These are phyloP conservation scores for Secale cereale DNA, from an alignment of 176 grass and related monocot species.

Conservation along the genomic window DNA sequence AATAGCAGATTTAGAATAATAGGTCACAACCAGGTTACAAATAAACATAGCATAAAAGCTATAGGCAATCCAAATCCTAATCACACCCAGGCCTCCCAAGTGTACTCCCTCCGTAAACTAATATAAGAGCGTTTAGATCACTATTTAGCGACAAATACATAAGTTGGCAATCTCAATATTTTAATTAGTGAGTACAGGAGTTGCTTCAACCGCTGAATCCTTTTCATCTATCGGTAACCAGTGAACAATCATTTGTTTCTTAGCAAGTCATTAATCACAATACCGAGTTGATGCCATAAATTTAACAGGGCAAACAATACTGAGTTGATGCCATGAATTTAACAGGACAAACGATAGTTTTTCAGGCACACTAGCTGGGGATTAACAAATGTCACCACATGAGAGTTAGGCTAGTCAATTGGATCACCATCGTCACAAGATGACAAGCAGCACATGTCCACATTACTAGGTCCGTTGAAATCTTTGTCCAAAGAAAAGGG, in stretches of 20 bases:
- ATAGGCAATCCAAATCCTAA: neutral
- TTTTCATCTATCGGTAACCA: neutral
- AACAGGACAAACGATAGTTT: neutral
- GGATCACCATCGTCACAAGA: neutral
- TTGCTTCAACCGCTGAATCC: neutral
- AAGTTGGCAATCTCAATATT: neutral
- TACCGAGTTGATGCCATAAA: no score
- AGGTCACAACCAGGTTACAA: neutral
- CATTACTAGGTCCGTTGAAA: neutral
- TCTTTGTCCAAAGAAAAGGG: slow-evolving; percentile 2
- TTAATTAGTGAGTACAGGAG: neutral
- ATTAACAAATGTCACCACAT: neutral
- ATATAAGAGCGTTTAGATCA: no score
- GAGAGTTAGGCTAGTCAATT: neutral
- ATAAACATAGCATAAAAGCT: neutral
- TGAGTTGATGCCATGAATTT: no score
- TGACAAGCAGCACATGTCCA: slow-evolving; percentile 7
- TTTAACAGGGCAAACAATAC: neutral
- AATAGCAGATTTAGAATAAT: neutral
- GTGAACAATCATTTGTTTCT: neutral
- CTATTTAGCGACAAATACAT: neutral
- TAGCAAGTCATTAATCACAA: no score
- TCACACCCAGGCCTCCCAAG: neutral
- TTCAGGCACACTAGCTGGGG: neutral
- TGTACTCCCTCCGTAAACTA: no score